A percentile compares a stretch with the other conserved stretches of the same genome.
Evolutionary conservation across 2,329 filamentous ascomycete species (phyloP).

Genomic region (Hypomyces rosellus): DNA sequence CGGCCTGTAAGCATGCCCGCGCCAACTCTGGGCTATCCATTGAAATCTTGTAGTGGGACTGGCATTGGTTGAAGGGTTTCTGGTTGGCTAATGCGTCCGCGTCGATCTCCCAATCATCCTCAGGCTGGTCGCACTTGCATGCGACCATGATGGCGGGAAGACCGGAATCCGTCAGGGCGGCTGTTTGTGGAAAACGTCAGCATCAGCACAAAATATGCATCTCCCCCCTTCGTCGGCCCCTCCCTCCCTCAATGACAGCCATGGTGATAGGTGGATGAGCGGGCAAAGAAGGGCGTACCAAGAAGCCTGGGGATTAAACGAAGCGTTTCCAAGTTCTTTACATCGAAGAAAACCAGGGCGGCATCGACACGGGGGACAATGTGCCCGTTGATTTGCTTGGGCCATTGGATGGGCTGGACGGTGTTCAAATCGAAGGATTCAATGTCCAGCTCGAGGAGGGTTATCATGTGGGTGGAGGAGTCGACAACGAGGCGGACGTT

Average conservation of each 20-base stretch:
- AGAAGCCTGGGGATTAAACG: slow-evolving; percentile 67
- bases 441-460: slow-evolving; percentile 59
- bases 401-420: slow-evolving; percentile 55
- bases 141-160: slow-evolving; percentile 77
- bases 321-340: slow-evolving; percentile 70
- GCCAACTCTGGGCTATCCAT: slow-evolving; percentile 63
- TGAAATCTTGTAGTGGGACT: slow-evolving; percentile 70
- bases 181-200: slow-evolving; percentile 37
- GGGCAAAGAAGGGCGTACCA: slow-evolving; percentile 43
- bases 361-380: slow-evolving; percentile 73
- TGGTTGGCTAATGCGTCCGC: slow-evolving; percentile 57
- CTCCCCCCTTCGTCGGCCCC: background rate
- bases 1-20: slow-evolving; percentile 67
- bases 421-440: slow-evolving; percentile 58
- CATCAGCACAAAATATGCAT: background rate
- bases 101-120: slow-evolving; percentile 64
- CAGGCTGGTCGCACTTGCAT: slow-evolving; percentile 80
- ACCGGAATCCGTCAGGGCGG: slow-evolving; percentile 63
- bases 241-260: background rate
- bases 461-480: slow-evolving; percentile 51
- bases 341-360: slow-evolving; percentile 81
- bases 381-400: slow-evolving; percentile 61
- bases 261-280: background rate
- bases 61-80: slow-evolving; percentile 58
- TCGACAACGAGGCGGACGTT: slow-evolving; percentile 54